Base-by-base conservation (phyloP, 441 rosid species). In the Adansonia madagascariensis region DNA sequence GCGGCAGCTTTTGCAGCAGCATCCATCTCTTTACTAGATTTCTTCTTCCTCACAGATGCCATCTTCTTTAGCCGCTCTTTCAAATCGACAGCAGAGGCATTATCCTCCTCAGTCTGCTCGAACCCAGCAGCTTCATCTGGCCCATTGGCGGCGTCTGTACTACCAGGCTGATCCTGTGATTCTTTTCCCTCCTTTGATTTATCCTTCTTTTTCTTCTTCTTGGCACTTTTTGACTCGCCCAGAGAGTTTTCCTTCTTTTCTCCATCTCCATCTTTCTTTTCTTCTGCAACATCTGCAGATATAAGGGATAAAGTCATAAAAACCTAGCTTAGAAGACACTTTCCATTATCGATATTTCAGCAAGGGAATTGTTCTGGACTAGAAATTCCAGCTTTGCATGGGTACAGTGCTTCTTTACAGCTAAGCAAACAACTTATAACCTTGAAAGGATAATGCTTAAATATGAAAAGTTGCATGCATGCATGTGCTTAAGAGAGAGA, bases 151-250 rank as follows among this genome's bases (percentile, higher is more conserved):
- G 35, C 4, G 4, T 31, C 35, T 31, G 35, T 31, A 31, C 35
- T 31, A 31, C 4, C 4, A 31, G 35, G 35, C 35, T 31, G 35
- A 31, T 31, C 35, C 35, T 31, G 35, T 31, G 35, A 31, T 31
- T 31, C 35, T 31, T 31, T 31, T 3, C 18, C 77, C 62, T 85
- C 88, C 80, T 82, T 87, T 0, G 74, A 80, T 80, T 85, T 87
- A 41, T 85, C 91, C 85, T 85, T 88, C 84, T 85, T 86, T 76
- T 88, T 88, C 88, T 88, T 88, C 86, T 86, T 86, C 71, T 82
- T 88, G 6, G 89, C 82, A 60, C 55, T 80, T 79, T 86, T 88
- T 62, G 86, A 80, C 83, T 88, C 89, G 2, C 86, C 86, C n/a
- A 79, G 57, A 3, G 82, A 80, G 73, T 57, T 84, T 31, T 31